Percentiles rank a stretch among this genome's conserved stretches.
Conservation (phyloP, 108 stramenopile genomes). For the Pseudonitzschia pungens region DNA sequence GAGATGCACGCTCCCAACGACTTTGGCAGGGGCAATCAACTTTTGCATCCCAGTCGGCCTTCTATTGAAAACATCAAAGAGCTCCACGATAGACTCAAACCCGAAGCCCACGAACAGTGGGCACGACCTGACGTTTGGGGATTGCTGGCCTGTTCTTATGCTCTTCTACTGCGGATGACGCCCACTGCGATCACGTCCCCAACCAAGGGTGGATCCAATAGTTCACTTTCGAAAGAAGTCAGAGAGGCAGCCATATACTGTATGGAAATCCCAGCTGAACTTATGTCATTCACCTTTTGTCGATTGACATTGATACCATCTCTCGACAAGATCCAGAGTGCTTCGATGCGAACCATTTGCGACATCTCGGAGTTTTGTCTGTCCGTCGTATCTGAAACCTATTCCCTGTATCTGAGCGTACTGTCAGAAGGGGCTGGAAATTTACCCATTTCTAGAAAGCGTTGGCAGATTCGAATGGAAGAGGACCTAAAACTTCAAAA, state of each 20-base stretch:
- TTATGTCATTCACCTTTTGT: conserved; percentile 75
- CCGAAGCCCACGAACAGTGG: conserved; percentile 49
- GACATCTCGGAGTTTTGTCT: conserved; percentile 64
- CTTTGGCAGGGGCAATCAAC: conserved; percentile 66
- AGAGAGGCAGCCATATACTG: conserved; percentile 47
- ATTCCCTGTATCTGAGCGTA: conserved; percentile 61
- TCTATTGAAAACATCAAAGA: conserved; percentile 29
- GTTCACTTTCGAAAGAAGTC: conserved; percentile 36
- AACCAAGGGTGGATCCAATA: conserved; percentile 26
- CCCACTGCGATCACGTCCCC: conserved; percentile 46
- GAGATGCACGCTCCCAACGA: conserved; percentile 49
- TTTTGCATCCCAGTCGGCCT: conserved; percentile 46
- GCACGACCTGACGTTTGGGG: conserved; percentile 72
- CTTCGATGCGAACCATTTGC: conserved; percentile 14
- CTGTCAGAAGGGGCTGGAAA: conserved; percentile 43
- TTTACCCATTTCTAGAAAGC: conserved; percentile 64
- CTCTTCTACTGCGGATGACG: conserved; percentile 54
- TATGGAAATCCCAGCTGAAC: conserved; percentile 47
- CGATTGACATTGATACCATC: conserved; percentile 60
- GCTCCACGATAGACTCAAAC: conserved; percentile 52
- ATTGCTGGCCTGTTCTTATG: conserved; percentile 60
- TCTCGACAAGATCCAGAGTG: conserved; percentile 33
- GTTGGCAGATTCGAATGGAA: conserved; percentile 68
- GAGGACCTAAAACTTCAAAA: conserved; percentile 57
- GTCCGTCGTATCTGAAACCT: conserved; percentile 64